phyloP scores from a whole-genome alignment of 139 green algal genomes.

The Chlamydomonas eustigma region DNA sequence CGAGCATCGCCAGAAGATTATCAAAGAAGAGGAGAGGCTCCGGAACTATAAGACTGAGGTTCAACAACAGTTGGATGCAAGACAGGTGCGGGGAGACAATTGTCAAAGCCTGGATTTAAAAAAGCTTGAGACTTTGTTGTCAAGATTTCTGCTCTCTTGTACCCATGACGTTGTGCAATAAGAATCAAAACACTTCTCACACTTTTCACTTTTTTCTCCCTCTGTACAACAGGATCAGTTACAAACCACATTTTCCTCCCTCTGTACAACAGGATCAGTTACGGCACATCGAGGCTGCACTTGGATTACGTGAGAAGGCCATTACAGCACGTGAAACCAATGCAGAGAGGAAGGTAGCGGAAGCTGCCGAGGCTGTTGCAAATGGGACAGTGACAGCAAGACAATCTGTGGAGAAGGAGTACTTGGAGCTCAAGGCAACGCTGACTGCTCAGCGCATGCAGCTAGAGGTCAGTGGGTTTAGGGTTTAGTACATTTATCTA shows the following conservation, averaged over 20 bases:
- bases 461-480: constrained; percentile 27
- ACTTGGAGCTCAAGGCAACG: constrained; percentile 36
- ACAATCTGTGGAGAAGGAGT: constrained; percentile 36
- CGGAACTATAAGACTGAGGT: constrained; percentile 23
- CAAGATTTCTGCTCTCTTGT: too few species aligned
- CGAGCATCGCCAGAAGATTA: constrained; percentile 42
- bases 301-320: constrained; percentile 40
- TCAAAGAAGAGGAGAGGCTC: constrained; percentile 45
- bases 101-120: too few species aligned
- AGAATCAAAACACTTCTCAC: too few species aligned
- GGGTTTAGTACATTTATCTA: too few species aligned
- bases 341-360: constrained; percentile 28
- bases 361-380: constrained; percentile 29
- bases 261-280: constrained; percentile 44
- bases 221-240: constrained; percentile 44
- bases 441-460: constrained; percentile 35
- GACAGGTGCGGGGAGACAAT: constrained; percentile 18
- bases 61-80: constrained; percentile 19
- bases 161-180: too few species aligned
- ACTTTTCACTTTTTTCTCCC: too few species aligned
- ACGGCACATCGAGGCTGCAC: constrained; percentile 29
- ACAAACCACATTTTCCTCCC: too few species aligned
- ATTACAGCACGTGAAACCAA: constrained; percentile 31
- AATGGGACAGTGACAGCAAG: constrained; percentile 6
- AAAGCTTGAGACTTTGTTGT: too few species aligned